Evolutionary conservation across 2,329 filamentous ascomycete genomes (phyloP), one percentile per base, ranked within the genome.

Genomic region (Curvularia eragrostidis): DNA sequence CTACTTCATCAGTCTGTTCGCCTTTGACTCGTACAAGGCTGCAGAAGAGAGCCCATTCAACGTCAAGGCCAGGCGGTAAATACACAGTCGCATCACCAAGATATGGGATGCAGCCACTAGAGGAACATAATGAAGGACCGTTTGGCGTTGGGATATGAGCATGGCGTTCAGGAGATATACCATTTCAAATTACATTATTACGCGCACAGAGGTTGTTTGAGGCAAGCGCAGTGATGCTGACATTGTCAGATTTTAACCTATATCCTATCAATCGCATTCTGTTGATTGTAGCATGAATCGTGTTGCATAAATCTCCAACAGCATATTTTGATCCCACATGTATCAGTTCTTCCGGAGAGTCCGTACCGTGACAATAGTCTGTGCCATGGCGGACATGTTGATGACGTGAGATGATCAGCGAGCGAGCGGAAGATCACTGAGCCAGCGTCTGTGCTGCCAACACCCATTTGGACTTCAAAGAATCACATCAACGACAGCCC

Each of bases 1-100:
- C 48, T 82, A 82, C 61, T 63, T 82, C 5, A 72, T 75, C 32
- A 82, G 77, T 53, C 61, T 82, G 52, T 80, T 82, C 51, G 75
- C 75, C 6, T 78, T 82, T 48, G 79, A 82, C 68, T 69, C 77
- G 23, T 77, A 73, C 58, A 72, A 72, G 61, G 76, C 79, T 3
- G 80, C 80, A 5, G 74, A 79, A 60, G 72, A 74, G 53, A 81
- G 79, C 61, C 73, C 78, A 6, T 82, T 81, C 64, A 76, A 73
- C 55, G 71, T 81, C 7, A 71, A 73, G 62, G 68, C 65, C 24
- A 58, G 67, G 56, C 62, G 64, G 43, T 68, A 48, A 42, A 51
- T 15, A 26, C 3, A 15, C 5, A 30, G 24, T 26, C 4, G 6
- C 13, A 21, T 13, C 24, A 26, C 18, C n/a, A 10, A 2, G 19